Evolutionary conservation across 148 eudicot genomes (phyloP).

Genomic region (Chenopodium quinoa): DNA sequence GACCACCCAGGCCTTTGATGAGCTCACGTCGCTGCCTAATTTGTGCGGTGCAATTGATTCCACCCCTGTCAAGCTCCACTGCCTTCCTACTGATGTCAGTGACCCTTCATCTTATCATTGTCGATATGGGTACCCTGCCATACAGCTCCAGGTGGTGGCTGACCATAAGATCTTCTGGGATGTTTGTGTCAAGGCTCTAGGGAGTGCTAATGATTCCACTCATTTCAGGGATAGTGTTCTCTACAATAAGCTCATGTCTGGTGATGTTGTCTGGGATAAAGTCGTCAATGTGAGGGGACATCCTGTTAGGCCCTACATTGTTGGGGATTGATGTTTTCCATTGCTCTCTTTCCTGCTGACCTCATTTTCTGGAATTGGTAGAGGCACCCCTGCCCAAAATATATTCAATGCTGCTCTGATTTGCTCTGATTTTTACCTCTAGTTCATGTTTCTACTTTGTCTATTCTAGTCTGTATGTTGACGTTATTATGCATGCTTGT

Average conservation of each 20-base stretch:
- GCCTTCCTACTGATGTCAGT: constrained; percentile 32
- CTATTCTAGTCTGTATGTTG: too few relatives aligned
- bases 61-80: constrained; percentile 40
- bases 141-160: constrained; percentile 83
- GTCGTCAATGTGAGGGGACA: constrained; percentile 79
- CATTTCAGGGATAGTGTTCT: constrained; percentile 85
- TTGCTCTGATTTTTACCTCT: too few relatives aligned
- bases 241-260: constrained; percentile 71
- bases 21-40: constrained; percentile 64
- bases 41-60: constrained; percentile 78
- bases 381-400: constrained; percentile 65
- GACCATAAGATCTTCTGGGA: constrained; percentile 97
- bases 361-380: constrained; percentile 54
- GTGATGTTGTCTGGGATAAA: constrained; percentile 85
- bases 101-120: constrained; percentile 43
- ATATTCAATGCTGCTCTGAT: constrained; percentile 69
- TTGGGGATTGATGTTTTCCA: constrained; percentile 85
- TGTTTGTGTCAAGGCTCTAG: constrained; percentile 91
- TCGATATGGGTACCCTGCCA: constrained; percentile 49
- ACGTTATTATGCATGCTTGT: too few relatives aligned
- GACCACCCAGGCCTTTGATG: constrained; percentile 64
- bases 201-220: constrained; percentile 70
- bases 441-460: too few relatives aligned
- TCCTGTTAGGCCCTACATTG: constrained; percentile 75
- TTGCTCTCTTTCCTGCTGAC: constrained; percentile 78